Conservation (phyloP, 768 basidiomycete genomes). For the Phanerochaete carnosa region DNA sequence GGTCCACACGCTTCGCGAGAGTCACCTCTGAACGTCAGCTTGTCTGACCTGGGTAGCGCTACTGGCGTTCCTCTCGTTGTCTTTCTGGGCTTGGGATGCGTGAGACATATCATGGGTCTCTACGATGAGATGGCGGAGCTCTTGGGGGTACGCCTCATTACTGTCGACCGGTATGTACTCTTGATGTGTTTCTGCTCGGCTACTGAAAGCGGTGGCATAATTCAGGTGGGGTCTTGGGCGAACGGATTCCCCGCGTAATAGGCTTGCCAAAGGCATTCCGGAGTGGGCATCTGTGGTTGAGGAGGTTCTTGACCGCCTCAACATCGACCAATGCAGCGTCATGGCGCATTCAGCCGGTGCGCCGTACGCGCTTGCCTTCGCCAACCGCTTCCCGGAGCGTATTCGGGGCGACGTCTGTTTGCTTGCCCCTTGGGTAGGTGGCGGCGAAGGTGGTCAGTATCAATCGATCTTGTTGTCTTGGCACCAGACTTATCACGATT, state of each 20-base stretch:
- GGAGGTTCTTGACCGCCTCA: slow-evolving; percentile 81
- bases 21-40: slow-evolving; percentile 76
- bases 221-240: slow-evolving; percentile 90
- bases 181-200: neutral
- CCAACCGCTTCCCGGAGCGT: slow-evolving; percentile 68
- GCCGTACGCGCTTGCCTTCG: slow-evolving; percentile 89
- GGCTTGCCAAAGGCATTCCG: slow-evolving; percentile 72
- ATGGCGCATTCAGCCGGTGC: slow-evolving; percentile 96
- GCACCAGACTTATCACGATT: neutral
- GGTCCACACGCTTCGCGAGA: slow-evolving; percentile 76
- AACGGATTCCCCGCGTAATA: slow-evolving; percentile 64
- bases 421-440: slow-evolving; percentile 95
- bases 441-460: slow-evolving; percentile 76
- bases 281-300: slow-evolving; percentile 92
- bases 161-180: slow-evolving; percentile 76
- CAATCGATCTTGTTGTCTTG: neutral
- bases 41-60: slow-evolving; percentile 88
- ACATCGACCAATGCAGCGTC: slow-evolving; percentile 77
- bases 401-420: slow-evolving; percentile 84
- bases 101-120: slow-evolving; percentile 90
- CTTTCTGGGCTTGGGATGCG: slow-evolving; percentile 92
- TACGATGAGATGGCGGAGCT: slow-evolving; percentile 96
- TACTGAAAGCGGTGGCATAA: slow-evolving; percentile 6
- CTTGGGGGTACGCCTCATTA: slow-evolving; percentile 83
- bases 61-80: slow-evolving; percentile 87